Conservation (phyloP, 2,329 filamentous ascomycete species). For the Arachnomyces sp. region DNA sequence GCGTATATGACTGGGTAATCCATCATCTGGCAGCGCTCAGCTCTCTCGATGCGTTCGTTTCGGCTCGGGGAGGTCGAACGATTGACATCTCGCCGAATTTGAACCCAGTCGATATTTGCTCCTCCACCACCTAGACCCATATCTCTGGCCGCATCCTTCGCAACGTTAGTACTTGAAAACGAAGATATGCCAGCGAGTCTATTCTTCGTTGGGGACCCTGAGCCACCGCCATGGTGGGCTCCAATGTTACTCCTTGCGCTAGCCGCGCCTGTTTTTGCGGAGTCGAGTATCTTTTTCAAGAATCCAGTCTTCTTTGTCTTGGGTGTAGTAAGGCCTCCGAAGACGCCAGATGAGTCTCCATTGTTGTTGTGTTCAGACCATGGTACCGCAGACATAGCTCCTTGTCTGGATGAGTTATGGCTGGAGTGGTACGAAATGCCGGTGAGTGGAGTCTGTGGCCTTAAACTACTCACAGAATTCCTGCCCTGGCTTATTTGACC, state of each 20-base stretch:
- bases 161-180: conserved; percentile 23
- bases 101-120: conserved; percentile 73
- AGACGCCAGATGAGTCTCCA: conserved; percentile 53
- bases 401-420: conserved; percentile 54
- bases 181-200: conserved; percentile 40
- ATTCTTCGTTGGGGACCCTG: conserved; percentile 41
- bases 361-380: conserved; percentile 49
- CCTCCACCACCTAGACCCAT: conserved; percentile 57
- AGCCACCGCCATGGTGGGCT: conserved; percentile 45
- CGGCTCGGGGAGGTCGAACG: conserved; percentile 86
- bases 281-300: conserved; percentile 91
- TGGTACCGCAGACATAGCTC: conserved; percentile 57
- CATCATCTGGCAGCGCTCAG: conserved; percentile 88
- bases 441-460: conserved; percentile 53
- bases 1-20: conserved; percentile 82
- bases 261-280: conserved; percentile 86
- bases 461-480: conserved; percentile 17
- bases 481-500: conserved; percentile 27
- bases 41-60: conserved; percentile 75
- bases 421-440: conserved; percentile 88
- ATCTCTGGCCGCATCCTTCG: conserved; percentile 54
- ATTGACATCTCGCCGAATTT: conserved; percentile 91
- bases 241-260: conserved; percentile 80
- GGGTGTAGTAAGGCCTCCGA: conserved; percentile 69
- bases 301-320: conserved; percentile 80